Conservation (phyloP, 768 basidiomycete species). For the Amyloporia xantha region DNA sequence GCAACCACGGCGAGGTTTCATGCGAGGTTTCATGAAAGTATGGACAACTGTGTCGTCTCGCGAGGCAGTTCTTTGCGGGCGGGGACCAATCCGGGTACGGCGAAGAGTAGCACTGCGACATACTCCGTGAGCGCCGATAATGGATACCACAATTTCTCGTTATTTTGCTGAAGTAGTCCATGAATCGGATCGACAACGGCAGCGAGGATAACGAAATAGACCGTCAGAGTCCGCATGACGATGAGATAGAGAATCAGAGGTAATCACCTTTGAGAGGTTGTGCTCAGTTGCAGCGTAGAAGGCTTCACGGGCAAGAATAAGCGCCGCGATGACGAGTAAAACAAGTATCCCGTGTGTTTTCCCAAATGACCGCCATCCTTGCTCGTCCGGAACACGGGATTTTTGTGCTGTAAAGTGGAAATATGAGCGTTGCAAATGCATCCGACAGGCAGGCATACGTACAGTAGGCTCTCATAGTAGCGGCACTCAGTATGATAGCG, state of each 20-base stretch:
- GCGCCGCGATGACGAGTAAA: slow-evolving; percentile 10
- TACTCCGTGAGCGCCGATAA: slow-evolving; percentile 15
- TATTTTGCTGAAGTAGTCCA: slow-evolving; percentile 8
- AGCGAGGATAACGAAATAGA: not conserved
- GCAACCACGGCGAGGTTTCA: too few relatives aligned
- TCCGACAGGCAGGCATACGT: not conserved
- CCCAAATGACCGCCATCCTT: not conserved
- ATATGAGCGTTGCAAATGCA: too few relatives aligned
- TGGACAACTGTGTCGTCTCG: not conserved
- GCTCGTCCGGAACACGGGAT: not conserved
- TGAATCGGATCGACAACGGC: not conserved
- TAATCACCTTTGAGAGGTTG: slow-evolving; percentile 7
- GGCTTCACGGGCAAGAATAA: slow-evolving; percentile 16
- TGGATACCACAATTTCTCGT: slow-evolving; percentile 17
- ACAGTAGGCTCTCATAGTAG: slow-evolving; percentile 7
- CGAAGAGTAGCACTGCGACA: slow-evolving; percentile 15
- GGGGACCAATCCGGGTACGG: slow-evolving; percentile 16
- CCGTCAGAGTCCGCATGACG: too few relatives aligned
- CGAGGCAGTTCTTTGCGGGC: not conserved
- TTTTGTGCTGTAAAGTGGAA: not conserved
- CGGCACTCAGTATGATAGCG: slow-evolving; percentile 6
- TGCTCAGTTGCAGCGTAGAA: slow-evolving; percentile 15
- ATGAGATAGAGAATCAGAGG: not conserved
- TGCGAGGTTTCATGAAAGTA: too few relatives aligned
- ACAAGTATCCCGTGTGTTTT: slow-evolving; percentile 9